Evolutionary conservation across 2,329 filamentous ascomycete species (phyloP).

Genomic region (Stagonosporopsis chrysanthemi): DNA sequence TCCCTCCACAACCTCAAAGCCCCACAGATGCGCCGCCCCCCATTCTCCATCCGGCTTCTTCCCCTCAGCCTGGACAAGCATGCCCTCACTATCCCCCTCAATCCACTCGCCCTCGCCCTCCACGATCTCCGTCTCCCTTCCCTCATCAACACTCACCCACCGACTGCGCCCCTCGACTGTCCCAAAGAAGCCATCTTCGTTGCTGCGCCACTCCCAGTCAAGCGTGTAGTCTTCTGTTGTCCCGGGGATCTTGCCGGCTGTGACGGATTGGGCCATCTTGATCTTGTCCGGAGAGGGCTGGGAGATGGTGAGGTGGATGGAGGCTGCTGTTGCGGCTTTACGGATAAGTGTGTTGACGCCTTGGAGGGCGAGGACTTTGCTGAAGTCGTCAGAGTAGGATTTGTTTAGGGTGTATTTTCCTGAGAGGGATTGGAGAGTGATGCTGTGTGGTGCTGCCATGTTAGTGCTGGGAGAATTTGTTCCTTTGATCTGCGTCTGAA

Average conservation of each 20-base stretch:
- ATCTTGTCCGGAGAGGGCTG: conserved; percentile 20
- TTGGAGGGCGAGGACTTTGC: conserved; percentile 22
- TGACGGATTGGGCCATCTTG: conserved; percentile 22
- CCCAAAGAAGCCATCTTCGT: conserved; percentile 25
- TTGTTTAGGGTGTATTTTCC: conserved; percentile 24
- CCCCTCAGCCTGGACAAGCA: conserved; percentile 20
- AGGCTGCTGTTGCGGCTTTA: conserved; percentile 21
- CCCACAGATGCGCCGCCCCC: conserved; percentile 25
- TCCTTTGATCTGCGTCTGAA: neutral
- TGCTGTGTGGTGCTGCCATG: conserved; percentile 20
- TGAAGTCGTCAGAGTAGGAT: conserved; percentile 24
- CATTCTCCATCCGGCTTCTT: conserved; percentile 20
- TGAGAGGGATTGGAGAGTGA: conserved; percentile 19
- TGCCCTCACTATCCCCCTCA: conserved; percentile 18
- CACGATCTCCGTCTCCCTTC: conserved; percentile 10
- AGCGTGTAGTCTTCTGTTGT: conserved; percentile 23
- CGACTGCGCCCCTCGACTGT: conserved; percentile 21
- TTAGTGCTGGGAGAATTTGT: neutral
- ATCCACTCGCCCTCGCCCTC: conserved; percentile 17
- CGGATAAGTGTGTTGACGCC: conserved; percentile 21
- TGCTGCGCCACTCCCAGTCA: conserved; percentile 24
- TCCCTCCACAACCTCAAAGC: conserved; percentile 20
- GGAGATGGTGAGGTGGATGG: conserved; percentile 25
- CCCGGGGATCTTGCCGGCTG: conserved; percentile 21
- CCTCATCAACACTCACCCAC: conserved; percentile 22